Evolutionary conservation across 2,329 filamentous ascomycete species (phyloP), one percentile per base, ranked within the genome.

Genomic region (Purpureocillium lavendulum): DNA sequence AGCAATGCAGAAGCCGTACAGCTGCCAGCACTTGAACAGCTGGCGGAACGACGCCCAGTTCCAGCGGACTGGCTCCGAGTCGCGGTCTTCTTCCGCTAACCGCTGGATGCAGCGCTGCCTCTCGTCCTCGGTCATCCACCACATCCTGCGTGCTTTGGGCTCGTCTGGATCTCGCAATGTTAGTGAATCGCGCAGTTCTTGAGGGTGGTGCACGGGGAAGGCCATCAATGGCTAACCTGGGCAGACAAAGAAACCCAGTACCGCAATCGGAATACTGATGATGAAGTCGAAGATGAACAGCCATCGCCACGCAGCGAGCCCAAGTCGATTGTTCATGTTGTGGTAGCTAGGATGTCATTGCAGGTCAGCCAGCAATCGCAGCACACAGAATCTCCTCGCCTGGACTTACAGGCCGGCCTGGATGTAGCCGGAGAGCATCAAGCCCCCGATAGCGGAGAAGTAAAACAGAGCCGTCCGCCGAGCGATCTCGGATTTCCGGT

Each of bases 401-500:
- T n/a, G 12, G 12, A 28, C 35, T 36, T 13, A 61, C 7, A 62
- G 38, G 2, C 56, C 57, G 7, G 56, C 45, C 30, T 64, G 59
- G 1, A 62, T 46, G 36, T 60, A 61, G 0, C 60, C 60, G 0
- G 55, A 59, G 45, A 55, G 61, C 57, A 62, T 62, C 35, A 57
- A 49, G 0, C 62, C 62, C 0, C 78, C 50, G 2, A 77, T 69
- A 1, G 72, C 73, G 2, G 70, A 72, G n/a, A 74, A 71, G 44
- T 77, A 73, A 47, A 75, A 79, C 2, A 80, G 54, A 7, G 66
- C 71, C 33, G 75, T 73, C 3, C 76, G 67, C 37, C 73, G 74
- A 1, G 70, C 69, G 32, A 78, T 66, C 47, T 80, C 76, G 11
- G 67, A 66, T 36, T 66, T 70, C 43, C 73, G 71, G 49, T 80